Conservation (phyloP, 1,139 yeast genomes). For the Debaryomyces sp. region DNA sequence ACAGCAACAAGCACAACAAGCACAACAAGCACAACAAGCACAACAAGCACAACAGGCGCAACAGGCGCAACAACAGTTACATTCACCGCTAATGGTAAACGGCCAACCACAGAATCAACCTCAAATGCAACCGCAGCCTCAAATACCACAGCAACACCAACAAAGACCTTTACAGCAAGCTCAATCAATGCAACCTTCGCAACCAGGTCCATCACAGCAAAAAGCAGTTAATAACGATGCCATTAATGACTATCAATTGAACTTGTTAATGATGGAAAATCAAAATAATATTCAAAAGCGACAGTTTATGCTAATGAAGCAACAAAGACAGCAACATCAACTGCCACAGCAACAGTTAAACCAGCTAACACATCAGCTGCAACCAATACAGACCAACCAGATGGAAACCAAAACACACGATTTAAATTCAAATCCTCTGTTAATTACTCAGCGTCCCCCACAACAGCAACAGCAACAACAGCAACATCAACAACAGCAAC, state of each 20-base stretch:
- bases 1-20: conserved; percentile 15
- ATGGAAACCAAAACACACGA: neutral
- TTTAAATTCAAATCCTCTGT: neutral
- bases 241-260: conserved; percentile 28
- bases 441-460: conserved; percentile 7
- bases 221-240: conserved; percentile 16
- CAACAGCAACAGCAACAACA: conserved; percentile 13
- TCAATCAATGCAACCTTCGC: neutral
- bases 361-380: conserved; percentile 9
- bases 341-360: conserved; percentile 14
- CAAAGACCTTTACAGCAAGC: neutral
- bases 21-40: conserved; percentile 4
- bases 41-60: neutral
- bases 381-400: neutral
- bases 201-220: neutral
- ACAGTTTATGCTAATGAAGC: conserved; percentile 22
- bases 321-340: conserved; percentile 21
- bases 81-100: neutral
- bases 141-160: neutral
- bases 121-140: neutral
- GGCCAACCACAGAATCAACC: neutral
- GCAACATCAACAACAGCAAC: conserved; percentile 16
- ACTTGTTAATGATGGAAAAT: conserved; percentile 28
- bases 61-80: neutral
- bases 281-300: conserved; percentile 30